These are phyloP conservation scores for Neobulgaria alba DNA, from an alignment of 2,329 filamentous ascomycete genomes.

Conservation along the genomic window DNA sequence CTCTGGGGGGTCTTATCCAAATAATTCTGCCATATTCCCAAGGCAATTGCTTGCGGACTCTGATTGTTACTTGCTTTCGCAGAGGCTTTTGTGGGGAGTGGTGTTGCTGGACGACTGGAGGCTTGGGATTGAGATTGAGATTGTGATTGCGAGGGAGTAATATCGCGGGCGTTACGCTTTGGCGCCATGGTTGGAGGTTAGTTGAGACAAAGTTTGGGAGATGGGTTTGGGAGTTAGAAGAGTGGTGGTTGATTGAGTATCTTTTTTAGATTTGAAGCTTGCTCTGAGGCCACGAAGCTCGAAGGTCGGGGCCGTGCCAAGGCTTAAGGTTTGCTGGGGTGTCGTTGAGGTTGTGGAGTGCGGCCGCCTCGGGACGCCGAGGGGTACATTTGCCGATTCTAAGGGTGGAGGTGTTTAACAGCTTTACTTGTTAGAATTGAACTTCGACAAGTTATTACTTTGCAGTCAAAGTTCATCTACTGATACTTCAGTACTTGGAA, in stretches of 20 bases:
- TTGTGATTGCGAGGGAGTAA: background rate
- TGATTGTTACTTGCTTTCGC: slow-evolving; percentile 22
- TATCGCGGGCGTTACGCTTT: slow-evolving; percentile 34
- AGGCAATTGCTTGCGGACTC: slow-evolving; percentile 45
- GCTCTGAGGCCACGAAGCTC: slow-evolving; percentile 23
- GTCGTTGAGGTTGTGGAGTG: too few species aligned
- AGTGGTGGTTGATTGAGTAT: background rate
- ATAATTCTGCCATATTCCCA: slow-evolving; percentile 72
- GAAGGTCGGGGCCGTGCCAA: slow-evolving; percentile 13
- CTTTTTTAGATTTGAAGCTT: background rate
- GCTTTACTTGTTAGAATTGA: too few species aligned
- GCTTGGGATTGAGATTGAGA: slow-evolving; percentile 18
- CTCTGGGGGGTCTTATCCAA: slow-evolving; percentile 74
- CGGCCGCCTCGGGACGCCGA: too few species aligned
- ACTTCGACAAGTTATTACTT: too few species aligned
- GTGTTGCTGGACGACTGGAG: slow-evolving; percentile 20
- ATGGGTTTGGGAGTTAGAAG: background rate
- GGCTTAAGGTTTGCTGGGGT: too few species aligned
- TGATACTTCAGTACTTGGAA: too few species aligned
- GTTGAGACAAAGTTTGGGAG: slow-evolving; percentile 5
- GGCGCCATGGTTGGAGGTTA: slow-evolving; percentile 37
- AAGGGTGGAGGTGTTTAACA: too few species aligned
- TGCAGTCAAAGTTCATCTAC: too few species aligned
- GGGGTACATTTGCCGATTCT: too few species aligned
- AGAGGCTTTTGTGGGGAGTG: slow-evolving; percentile 21